Percentiles rank a stretch among this genome's conserved stretches.
Conservation (phyloP, 306 rosid species). For the Pueraria montana region DNA sequence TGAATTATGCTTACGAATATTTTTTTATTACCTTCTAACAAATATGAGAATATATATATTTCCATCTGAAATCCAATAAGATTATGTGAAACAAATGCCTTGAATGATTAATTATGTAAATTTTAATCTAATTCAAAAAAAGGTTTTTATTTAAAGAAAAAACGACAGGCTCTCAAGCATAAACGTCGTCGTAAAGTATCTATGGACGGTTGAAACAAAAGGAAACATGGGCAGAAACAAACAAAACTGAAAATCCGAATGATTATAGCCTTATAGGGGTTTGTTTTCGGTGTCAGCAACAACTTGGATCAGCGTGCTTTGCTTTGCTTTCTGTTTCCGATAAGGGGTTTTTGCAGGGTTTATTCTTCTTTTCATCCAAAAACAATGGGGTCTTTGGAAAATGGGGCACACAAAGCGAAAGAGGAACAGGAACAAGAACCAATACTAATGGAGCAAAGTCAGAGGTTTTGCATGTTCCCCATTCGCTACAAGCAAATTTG, state of each 20-base stretch:
- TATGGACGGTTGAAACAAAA: neutral
- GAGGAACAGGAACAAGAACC: constrained; percentile 62
- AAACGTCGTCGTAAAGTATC: neutral
- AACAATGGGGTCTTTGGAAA: constrained; percentile 68
- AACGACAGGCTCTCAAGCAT: neutral
- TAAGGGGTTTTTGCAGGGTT: constrained; percentile 64
- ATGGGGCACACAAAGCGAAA: constrained; percentile 42
- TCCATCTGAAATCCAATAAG: too few species aligned
- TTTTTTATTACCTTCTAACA: too few species aligned
- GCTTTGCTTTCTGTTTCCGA: neutral
- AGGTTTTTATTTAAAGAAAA: neutral
- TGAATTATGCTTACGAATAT: too few species aligned
- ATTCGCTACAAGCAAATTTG: constrained; percentile 75
- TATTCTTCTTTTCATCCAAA: constrained; percentile 21
- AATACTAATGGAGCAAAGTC: constrained; percentile 72
- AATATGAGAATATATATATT: too few species aligned
- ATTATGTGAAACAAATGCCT: too few species aligned
- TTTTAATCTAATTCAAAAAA: too few species aligned
- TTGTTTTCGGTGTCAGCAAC: constrained; percentile 4
- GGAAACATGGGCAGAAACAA: constrained; percentile 27
- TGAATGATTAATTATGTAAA: too few species aligned
- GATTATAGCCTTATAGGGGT: neutral
- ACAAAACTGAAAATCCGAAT: constrained; percentile 28
- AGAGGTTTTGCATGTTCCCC: constrained; percentile 93
- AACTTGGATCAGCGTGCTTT: neutral